Evolutionary conservation across 164 flowering plant species (phyloP).

Genomic region (Umbilicus rupestris): DNA sequence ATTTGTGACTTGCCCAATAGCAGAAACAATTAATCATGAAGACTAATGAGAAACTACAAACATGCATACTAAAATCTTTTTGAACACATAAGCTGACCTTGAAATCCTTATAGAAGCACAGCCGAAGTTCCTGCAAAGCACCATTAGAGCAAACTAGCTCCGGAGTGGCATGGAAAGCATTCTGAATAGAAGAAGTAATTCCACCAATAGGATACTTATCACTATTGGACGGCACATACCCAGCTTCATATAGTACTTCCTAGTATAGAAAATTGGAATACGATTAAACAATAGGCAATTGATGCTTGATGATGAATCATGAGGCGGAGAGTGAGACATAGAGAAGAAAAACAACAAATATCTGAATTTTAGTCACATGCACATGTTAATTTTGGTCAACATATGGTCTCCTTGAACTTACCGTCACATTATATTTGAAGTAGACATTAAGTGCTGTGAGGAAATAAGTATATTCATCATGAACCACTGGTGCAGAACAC

Average conservation of each 20-base stretch:
- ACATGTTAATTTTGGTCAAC: not conserved
- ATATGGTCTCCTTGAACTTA: slow-evolving; percentile 24
- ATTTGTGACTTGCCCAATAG: not conserved
- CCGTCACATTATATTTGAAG: slow-evolving; percentile 73
- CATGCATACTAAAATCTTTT: not conserved
- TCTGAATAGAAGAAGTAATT: slow-evolving; percentile 63
- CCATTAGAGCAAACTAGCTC: slow-evolving; percentile 44
- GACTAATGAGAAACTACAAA: not conserved
- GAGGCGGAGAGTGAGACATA: not conserved
- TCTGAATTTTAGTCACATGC: not conserved
- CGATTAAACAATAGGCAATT: not conserved
- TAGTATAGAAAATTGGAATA: slow-evolving; percentile 17
- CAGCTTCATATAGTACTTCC: slow-evolving; percentile 63
- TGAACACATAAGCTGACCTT: slow-evolving; percentile 32
- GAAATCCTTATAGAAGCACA: slow-evolving; percentile 84
- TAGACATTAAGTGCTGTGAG: slow-evolving; percentile 54
- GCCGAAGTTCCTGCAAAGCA: slow-evolving; percentile 58
- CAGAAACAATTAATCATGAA: not conserved
- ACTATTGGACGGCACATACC: slow-evolving; percentile 62
- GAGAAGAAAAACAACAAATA: not conserved
- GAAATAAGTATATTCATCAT: slow-evolving; percentile 70
- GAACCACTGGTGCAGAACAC: slow-evolving; percentile 57
- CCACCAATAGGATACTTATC: slow-evolving; percentile 73
- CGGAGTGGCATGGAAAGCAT: slow-evolving; percentile 64
- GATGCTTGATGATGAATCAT: not conserved